Evolutionary conservation across 805 yeast genomes (phyloP).

Genomic region (Candida dendrica): DNA sequence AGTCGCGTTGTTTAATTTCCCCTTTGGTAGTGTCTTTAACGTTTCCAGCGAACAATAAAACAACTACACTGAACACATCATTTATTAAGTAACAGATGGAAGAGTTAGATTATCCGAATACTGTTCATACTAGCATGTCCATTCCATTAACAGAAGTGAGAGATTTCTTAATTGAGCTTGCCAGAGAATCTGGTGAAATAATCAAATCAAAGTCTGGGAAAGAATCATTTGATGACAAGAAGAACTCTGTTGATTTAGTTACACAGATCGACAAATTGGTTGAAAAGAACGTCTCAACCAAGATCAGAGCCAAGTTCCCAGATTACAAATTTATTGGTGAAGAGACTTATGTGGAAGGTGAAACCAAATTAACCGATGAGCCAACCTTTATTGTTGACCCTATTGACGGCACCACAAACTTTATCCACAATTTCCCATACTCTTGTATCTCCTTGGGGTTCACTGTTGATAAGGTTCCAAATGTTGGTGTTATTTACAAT

Average conservation of each 20-base stretch:
- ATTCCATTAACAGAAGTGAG: slow-evolving; percentile 22
- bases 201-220: slow-evolving; percentile 44
- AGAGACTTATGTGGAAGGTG: slow-evolving; percentile 47
- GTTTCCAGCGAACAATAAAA: too few species aligned
- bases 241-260: slow-evolving; percentile 55
- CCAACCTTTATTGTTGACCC: slow-evolving; percentile 65
- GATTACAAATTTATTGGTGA: slow-evolving; percentile 52
- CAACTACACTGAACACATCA: too few species aligned
- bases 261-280: slow-evolving; percentile 55
- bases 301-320: slow-evolving; percentile 36
- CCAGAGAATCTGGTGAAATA: slow-evolving; percentile 41
- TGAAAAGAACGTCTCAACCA: slow-evolving; percentile 32
- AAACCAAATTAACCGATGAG: slow-evolving; percentile 35
- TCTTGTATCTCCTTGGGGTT: slow-evolving; percentile 58
- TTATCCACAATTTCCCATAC: slow-evolving; percentile 55
- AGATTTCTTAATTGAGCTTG: slow-evolving; percentile 31
- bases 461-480: slow-evolving; percentile 38
- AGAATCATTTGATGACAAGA: slow-evolving; percentile 45
- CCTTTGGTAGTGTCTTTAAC: too few species aligned
- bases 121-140: background rate
- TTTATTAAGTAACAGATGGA: too few species aligned
- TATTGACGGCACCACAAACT: slow-evolving; percentile 61
- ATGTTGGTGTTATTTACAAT: slow-evolving; percentile 61
- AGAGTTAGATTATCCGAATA: too few species aligned
- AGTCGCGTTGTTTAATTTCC: too few species aligned